Evolutionary conservation across 257 asterid species (phyloP).

Genomic region (Solanum neorickii): DNA sequence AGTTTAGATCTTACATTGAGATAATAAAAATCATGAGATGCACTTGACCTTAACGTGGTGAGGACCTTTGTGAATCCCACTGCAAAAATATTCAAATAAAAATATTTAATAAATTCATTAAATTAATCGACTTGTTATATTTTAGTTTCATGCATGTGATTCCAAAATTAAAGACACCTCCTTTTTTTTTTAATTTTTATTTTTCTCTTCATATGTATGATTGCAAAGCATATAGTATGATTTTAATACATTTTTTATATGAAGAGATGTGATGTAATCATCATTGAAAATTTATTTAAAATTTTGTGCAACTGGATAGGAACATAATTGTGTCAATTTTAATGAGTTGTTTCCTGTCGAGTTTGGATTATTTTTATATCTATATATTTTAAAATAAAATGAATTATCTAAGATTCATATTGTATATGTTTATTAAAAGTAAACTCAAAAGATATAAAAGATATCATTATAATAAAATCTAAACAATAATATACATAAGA

Average conservation of each 20-base stretch:
- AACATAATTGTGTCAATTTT: not conserved
- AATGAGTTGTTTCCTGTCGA: not conserved
- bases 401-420: not conserved
- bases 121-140: not conserved
- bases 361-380: not conserved
- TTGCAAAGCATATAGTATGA: not conserved
- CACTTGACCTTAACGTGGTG: not conserved
- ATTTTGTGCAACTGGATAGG: not conserved
- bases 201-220: not conserved
- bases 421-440: too few relatives aligned
- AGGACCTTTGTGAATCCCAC: not conserved
- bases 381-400: not conserved
- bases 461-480: not conserved
- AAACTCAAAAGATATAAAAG: not conserved
- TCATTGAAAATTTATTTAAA: not conserved
- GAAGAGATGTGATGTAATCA: not conserved
- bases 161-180: not conserved
- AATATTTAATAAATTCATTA: not conserved
- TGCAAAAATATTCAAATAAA: not conserved
- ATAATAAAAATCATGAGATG: not conserved
- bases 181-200: not conserved
- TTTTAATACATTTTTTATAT: not conserved
- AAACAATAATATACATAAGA: not conserved
- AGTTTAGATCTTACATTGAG: not conserved
- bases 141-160: not conserved